These are phyloP conservation scores for Scenedesmus sp. DNA, from an alignment of 163 green algal genomes.

Conservation along the genomic window DNA sequence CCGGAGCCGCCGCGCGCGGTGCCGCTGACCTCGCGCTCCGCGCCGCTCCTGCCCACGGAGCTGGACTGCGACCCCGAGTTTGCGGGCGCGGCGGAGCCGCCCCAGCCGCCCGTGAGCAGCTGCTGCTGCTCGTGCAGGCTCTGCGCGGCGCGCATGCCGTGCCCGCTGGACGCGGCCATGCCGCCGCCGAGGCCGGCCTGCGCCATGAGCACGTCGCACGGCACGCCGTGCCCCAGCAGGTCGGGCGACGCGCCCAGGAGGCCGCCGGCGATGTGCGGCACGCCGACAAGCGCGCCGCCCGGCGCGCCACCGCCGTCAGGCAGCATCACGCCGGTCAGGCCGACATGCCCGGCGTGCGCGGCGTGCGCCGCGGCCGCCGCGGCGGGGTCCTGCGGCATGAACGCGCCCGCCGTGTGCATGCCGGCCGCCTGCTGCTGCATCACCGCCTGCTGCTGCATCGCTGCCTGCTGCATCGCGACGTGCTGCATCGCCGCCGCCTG, in stretches of 20 bases:
- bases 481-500: slow-evolving; percentile 7
- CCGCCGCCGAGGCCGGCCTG: slow-evolving; percentile 18
- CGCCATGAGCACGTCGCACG: neutral
- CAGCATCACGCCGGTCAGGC: no score
- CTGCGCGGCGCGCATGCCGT: no score
- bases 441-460: no score
- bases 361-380: neutral
- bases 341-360: neutral
- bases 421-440: no score
- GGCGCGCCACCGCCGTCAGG: no score
- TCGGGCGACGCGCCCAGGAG: slow-evolving; percentile 2
- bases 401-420: no score
- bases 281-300: no score
- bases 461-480: no score
- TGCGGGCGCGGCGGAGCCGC: no score
- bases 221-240: neutral
- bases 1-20: slow-evolving; percentile 14
- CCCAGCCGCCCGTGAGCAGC: no score
- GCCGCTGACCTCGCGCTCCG: neutral
- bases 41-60: neutral
- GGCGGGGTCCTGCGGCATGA: neutral
- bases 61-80: slow-evolving; percentile 27
- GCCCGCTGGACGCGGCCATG: neutral
- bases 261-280: neutral
- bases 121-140: slow-evolving; percentile 18